Percentiles rank a stretch among this genome's conserved stretches.
Evolutionary conservation across 176 grass and related monocot genomes (phyloP).

Genomic region (Hordeum marinum): DNA sequence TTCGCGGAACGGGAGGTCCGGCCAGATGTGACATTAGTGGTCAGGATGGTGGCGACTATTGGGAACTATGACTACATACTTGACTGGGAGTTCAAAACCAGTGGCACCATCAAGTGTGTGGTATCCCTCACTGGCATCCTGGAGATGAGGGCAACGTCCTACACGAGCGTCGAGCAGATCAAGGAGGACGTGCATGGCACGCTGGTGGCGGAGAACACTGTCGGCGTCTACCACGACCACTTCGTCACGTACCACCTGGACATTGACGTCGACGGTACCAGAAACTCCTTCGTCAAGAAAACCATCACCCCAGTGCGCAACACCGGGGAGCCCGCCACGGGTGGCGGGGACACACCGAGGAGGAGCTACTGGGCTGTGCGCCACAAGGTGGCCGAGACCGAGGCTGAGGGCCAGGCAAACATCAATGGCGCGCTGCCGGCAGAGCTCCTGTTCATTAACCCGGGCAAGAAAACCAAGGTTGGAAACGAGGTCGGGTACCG

Average conservation of each 20-base stretch:
- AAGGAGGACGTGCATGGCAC: conserved; percentile 36
- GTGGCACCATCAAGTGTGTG: conserved; percentile 54
- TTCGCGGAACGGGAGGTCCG: conserved; percentile 49
- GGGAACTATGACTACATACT: conserved; percentile 88
- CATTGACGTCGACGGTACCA: conserved; percentile 69
- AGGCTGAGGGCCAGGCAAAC: conserved; percentile 48
- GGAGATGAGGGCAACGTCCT: conserved; percentile 48
- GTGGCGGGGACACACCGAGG: conserved; percentile 26
- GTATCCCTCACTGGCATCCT: conserved; percentile 59
- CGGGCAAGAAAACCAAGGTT: conserved; percentile 46
- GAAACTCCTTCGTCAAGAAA: conserved; percentile 75
- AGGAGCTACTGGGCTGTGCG: conserved; percentile 75
- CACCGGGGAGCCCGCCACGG: background rate
- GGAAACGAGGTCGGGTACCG: conserved; percentile 65
- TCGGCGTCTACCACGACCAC: conserved; percentile 85
- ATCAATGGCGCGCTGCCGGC: conserved; percentile 11
- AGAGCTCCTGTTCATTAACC: conserved; percentile 65
- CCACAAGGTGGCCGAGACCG: conserved; percentile 52
- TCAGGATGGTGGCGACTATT: conserved; percentile 56
- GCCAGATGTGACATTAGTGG: conserved; percentile 71
- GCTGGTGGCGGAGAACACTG: conserved; percentile 61
- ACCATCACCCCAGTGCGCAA: conserved; percentile 16
- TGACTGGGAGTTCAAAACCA: conserved; percentile 88
- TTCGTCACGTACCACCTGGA: conserved; percentile 68
- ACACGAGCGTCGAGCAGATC: conserved; percentile 49